These are phyloP conservation scores for Picocystis sp. DNA, from an alignment of 163 green algal species.

Conservation along the genomic window DNA sequence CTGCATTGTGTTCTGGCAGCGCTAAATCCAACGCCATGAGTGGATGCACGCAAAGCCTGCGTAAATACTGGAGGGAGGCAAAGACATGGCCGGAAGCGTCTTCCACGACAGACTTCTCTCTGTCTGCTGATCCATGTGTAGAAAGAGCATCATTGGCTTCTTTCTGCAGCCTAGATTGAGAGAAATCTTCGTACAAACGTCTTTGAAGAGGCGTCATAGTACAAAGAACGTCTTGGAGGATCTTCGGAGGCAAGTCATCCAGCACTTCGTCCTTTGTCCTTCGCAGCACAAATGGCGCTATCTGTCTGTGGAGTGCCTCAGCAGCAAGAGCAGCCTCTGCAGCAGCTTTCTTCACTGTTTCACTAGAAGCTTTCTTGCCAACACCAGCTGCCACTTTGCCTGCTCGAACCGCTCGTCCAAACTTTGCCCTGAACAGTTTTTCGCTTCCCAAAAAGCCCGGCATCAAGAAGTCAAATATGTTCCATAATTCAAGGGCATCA, in stretches of 20 bases:
- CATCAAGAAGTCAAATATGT: conserved; percentile 97
- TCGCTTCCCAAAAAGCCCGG: conserved; percentile 84
- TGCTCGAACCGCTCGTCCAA: conserved; percentile 30
- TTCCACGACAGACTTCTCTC: conserved; percentile 5
- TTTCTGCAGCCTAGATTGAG: too few relatives aligned
- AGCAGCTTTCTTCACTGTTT: background rate
- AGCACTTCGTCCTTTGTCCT: conserved; percentile 91
- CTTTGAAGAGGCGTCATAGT: conserved; percentile 9
- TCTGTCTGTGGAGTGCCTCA: conserved; percentile 17
- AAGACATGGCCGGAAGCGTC: conserved; percentile 15
- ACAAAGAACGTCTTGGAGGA: conserved; percentile 50
- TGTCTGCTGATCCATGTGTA: conserved; percentile 14
- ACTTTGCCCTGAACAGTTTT: conserved; percentile 29
- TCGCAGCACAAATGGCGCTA: conserved; percentile 90
- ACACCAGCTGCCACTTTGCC: conserved; percentile 36
- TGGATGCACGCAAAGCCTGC: conserved; percentile 89
- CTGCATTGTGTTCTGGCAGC: conserved; percentile 13
- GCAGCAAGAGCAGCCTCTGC: conserved; percentile 7
- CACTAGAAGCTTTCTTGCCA: conserved; percentile 26
- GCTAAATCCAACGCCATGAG: conserved; percentile 55
- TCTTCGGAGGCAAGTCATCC: conserved; percentile 91
- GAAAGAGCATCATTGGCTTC: background rate
- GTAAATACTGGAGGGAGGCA: conserved; percentile 61
- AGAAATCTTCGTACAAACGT: background rate
- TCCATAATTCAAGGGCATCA: conserved; percentile 87